These are phyloP conservation scores for Lumnitzera littorea DNA, from an alignment of 345 rosid genomes.

Conservation along the genomic window DNA sequence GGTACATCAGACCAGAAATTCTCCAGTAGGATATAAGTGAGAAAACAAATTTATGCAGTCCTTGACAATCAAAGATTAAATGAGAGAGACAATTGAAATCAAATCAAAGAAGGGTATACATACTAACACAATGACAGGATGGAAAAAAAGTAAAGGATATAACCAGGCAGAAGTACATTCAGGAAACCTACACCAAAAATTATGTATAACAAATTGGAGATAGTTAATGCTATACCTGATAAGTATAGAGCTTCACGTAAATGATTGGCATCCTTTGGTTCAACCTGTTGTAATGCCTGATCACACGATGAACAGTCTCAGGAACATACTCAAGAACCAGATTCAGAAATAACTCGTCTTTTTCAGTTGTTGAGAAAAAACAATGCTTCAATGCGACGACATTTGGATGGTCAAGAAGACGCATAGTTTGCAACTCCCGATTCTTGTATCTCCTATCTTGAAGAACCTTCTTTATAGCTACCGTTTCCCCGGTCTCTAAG, in stretches of 20 bases:
- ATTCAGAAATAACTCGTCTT: slow-evolving; percentile 94
- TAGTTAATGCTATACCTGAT: slow-evolving; percentile 49
- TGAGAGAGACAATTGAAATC: too few relatives aligned
- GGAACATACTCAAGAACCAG: slow-evolving; percentile 96
- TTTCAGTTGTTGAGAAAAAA: slow-evolving; percentile 93
- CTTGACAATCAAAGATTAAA: too few relatives aligned
- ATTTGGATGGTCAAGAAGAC: slow-evolving; percentile 93
- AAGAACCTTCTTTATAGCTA: slow-evolving; percentile 94
- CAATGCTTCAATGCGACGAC: slow-evolving; percentile 88
- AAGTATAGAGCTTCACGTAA: slow-evolving; percentile 83
- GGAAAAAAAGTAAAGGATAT: too few relatives aligned
- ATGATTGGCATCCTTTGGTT: slow-evolving; percentile 89
- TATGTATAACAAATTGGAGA: not conserved
- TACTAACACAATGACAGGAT: too few relatives aligned
- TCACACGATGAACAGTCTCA: slow-evolving; percentile 87
- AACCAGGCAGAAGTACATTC: not conserved
- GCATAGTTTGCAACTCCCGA: slow-evolving; percentile 97
- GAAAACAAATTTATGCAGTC: not conserved
- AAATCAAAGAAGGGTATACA: too few relatives aligned
- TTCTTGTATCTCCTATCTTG: slow-evolving; percentile 98
- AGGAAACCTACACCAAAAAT: not conserved
- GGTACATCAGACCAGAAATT: not conserved
- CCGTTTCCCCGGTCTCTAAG: slow-evolving; percentile 93
- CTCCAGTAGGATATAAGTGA: not conserved
- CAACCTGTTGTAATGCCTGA: slow-evolving; percentile 85